These are phyloP conservation scores for Waltergamsia citrina DNA, from an alignment of 2,329 filamentous ascomycete genomes.

Conservation along the genomic window DNA sequence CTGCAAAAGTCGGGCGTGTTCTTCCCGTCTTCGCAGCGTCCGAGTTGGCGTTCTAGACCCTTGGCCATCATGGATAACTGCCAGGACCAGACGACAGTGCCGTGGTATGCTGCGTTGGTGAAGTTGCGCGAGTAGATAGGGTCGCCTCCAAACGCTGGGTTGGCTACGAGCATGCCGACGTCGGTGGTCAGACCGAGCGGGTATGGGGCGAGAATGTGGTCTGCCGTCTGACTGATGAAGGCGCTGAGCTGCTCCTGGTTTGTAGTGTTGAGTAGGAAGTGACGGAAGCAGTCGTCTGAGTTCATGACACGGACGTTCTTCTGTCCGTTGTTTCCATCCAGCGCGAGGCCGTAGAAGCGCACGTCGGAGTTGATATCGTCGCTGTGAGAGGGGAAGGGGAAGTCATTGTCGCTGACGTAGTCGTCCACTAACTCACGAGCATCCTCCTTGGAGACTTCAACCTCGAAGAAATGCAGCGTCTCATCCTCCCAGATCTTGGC, in stretches of 20 bases:
- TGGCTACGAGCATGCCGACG: constrained; percentile 49
- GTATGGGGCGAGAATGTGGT: constrained; percentile 46
- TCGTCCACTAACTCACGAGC: constrained; percentile 35
- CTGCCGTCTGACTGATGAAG: constrained; percentile 47
- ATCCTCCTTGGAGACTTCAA: constrained; percentile 25
- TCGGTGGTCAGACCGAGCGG: constrained; percentile 48
- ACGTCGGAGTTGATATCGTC: constrained; percentile 22
- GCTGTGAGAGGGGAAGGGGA: constrained; percentile 24
- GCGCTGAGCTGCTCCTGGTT: constrained; percentile 44
- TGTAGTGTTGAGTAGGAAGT: constrained; percentile 52
- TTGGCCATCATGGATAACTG: constrained; percentile 55
- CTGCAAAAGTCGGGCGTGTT: constrained; percentile 5
- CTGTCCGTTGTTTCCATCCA: constrained; percentile 40
- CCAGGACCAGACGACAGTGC: constrained; percentile 57
- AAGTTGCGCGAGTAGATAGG: constrained; percentile 38
- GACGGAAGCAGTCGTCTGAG: constrained; percentile 54
- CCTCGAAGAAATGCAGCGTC: constrained; percentile 47
- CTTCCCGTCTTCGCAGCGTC: constrained; percentile 30
- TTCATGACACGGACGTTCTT: constrained; percentile 48
- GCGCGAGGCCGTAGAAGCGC: constrained; percentile 42
- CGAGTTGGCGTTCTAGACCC: constrained; percentile 48
- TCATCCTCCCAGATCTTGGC: constrained; percentile 54
- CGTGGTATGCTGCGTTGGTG: constrained; percentile 48
- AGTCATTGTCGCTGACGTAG: constrained; percentile 24
- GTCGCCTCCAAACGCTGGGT: constrained; percentile 45